Evolutionary conservation across 495 filamentous ascomycete species (phyloP), one percentile per base, ranked within the genome.

Genomic region (Tuber microsphaerosporum): DNA sequence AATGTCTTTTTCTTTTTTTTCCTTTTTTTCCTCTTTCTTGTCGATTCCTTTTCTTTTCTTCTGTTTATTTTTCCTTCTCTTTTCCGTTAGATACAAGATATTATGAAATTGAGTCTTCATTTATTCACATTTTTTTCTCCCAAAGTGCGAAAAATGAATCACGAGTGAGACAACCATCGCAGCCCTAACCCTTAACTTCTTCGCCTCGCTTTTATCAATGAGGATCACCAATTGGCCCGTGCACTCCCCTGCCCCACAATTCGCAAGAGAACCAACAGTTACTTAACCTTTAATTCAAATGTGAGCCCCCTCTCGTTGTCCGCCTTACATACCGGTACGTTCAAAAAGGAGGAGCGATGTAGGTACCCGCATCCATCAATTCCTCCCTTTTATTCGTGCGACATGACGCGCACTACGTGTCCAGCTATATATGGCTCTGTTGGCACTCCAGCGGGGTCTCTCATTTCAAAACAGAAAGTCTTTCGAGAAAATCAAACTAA

Each of bases 61-160:
- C 34, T 65, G 56, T 65, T 12, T 26, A 65, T 65, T 65, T 31
- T 31, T 1, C 10, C 20, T 31, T 65, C 14, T 31, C 26, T 31
- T 65, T 26, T 34, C 56, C 56, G 34, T 31, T 65, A 3, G 26
- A 65, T 65, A 65, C 2, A 14, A 56, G 51, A 61, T 61, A 65
- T 65, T 61, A 65, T 65, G 5, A 65, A 65, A 65, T 65, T 34
- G 56, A 65, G 56, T 65, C 56, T 65, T 65, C 56, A 65, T 65
- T 34, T 4, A 14, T 65, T 65, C 56, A 4, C 31, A 17, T 34
- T 19, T 34, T 34, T 17, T 65, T 19, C 26, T 34, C 9, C 1
- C 56, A 26, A 65, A 2, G 56, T 10, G 56, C 39, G 16, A 31
- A n/a, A 14, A 34, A 34, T 7, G 34, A 61, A 31, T 61, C 8